Base-by-base conservation (phyloP, 352 stramenopile genomes). In the Phytophthora gonapodyides region DNA sequence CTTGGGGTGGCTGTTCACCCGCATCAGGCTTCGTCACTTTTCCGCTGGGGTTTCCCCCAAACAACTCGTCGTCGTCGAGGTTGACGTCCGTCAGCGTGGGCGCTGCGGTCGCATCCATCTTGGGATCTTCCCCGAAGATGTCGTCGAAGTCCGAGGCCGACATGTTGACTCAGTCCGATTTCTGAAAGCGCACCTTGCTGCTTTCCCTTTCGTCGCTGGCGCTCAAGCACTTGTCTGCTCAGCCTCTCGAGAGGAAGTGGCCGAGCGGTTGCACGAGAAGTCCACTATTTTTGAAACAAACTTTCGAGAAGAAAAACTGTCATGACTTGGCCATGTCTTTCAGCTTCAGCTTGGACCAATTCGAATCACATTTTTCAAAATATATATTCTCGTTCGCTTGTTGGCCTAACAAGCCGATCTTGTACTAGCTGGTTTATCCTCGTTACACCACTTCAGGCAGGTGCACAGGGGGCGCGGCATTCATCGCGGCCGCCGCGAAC, bases 41-140 rank as follows among this genome's bases (percentile, higher is more conserved):
- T 19, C 34, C 27, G 45, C 11, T 43, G 33, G 43, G 21, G 37
- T 45, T 24, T 56, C 8, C 38, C 46, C 56, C 57, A 30, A 63
- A 61, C 15, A 88, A 71, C 49, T 69, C 78, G 33, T 74, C 69
- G 46, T 84, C 80, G 40, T 90, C 80, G 42, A 84, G 56, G 30
- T 84, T 73, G 16, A 60, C 44, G n/a, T 69, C 58, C 11, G 77
- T 73, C 7, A 85, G 44, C 5, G 77, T 78, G 17, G 78, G 67
- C 7, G 67, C 61, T 38, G 66, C 62, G 11, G 79, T 78, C 41
- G 86, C 62, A 36, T 89, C 77, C 56, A 88, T 72, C 43, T 89
- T 94, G 17, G 76, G 55, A 38, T 91, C 83, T 9, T 94, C 83
- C 9, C 83, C 83, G 49, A 94, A 93, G 57, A 93, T 93, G 54